These are phyloP conservation scores for Phaeomoniella chlamydospora DNA, from an alignment of 2,329 filamentous ascomycete species.

Conservation along the genomic window DNA sequence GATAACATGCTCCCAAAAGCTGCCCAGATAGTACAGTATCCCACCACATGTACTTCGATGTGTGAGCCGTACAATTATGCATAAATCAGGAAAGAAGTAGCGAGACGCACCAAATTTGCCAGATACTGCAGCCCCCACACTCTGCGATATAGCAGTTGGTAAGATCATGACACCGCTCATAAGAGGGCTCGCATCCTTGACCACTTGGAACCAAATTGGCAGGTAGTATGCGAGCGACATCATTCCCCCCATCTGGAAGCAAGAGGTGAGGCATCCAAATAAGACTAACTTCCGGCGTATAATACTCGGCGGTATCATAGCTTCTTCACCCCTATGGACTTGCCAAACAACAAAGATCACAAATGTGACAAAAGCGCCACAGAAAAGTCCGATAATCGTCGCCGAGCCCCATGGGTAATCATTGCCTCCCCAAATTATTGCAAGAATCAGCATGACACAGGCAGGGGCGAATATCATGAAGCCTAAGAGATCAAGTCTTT, in stretches of 20 bases:
- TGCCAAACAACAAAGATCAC: constrained; percentile 14
- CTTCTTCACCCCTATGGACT: constrained; percentile 3
- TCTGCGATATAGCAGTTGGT: constrained; percentile 20
- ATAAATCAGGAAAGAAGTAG: constrained; percentile 11
- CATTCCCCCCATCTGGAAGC: constrained; percentile 2
- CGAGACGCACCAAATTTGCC: constrained; percentile 14
- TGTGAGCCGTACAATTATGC: constrained; percentile 11
- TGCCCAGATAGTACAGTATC: constrained; percentile 14
- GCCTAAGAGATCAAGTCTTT: constrained; percentile 18
- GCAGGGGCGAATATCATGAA: constrained; percentile 20
- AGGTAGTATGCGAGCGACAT: constrained; percentile 8
- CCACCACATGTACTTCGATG: constrained; percentile 15
- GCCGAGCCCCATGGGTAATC: constrained; percentile 16
- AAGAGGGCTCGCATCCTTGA: constrained; percentile 25
- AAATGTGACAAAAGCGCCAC: constrained; percentile 12
- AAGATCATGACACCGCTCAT: constrained; percentile 29
- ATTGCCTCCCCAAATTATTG: constrained; percentile 19
- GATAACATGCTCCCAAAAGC: constrained; percentile 14
- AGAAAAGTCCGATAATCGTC: constrained; percentile 12
- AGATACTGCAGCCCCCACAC: constrained; percentile 5
- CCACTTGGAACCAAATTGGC: constrained; percentile 33
- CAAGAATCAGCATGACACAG: constrained; percentile 19
- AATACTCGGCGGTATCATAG: constrained; percentile 3
- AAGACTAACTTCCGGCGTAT: constrained; percentile 1
- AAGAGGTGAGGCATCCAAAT: constrained; percentile 4